phyloP scores from a whole-genome alignment of 2,329 filamentous ascomycete genomes.

The Fusarium falciforme region DNA sequence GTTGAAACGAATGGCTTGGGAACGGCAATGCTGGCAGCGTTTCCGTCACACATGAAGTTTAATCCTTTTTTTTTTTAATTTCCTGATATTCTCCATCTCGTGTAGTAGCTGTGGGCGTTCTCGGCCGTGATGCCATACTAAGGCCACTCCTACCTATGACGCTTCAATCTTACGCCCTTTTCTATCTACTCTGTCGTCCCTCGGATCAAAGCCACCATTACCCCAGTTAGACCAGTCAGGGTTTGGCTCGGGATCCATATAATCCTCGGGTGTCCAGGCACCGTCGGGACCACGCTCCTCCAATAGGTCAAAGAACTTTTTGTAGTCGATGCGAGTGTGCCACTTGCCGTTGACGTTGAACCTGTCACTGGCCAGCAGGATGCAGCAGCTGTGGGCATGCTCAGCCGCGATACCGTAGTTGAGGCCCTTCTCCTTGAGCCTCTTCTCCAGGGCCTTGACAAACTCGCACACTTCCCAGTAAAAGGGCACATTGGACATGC shows the following conservation, averaged over 20 bases:
- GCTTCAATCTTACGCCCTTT: conserved; percentile 78
- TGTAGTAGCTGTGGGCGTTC: background rate
- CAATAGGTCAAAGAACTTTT: conserved; percentile 85
- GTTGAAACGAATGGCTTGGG: conserved; percentile 48
- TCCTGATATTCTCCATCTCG: conserved; percentile 4
- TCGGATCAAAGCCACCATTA: conserved; percentile 91
- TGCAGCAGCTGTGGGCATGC: conserved; percentile 94
- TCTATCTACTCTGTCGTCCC: conserved; percentile 86
- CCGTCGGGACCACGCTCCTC: conserved; percentile 74
- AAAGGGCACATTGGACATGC: conserved; percentile 98
- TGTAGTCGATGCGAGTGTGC: conserved; percentile 93
- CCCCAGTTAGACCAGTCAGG: conserved; percentile 97
- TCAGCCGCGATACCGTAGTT: conserved; percentile 93
- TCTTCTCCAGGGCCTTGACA: conserved; percentile 77
- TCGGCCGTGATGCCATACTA: background rate
- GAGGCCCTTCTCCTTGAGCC: conserved; percentile 76
- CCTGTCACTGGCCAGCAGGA: conserved; percentile 83
- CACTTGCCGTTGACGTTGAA: conserved; percentile 84
- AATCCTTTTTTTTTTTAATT: conserved; percentile 29
- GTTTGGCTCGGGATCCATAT: conserved; percentile 80
- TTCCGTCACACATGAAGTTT: conserved; percentile 46
- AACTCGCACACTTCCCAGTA: conserved; percentile 91
- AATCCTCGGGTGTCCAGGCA: conserved; percentile 88
- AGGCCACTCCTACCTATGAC: conserved; percentile 15
- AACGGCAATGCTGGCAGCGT: conserved; percentile 48